These are phyloP conservation scores for Diaporthe capsici DNA, from an alignment of 2,329 filamentous ascomycete genomes.

Conservation along the genomic window DNA sequence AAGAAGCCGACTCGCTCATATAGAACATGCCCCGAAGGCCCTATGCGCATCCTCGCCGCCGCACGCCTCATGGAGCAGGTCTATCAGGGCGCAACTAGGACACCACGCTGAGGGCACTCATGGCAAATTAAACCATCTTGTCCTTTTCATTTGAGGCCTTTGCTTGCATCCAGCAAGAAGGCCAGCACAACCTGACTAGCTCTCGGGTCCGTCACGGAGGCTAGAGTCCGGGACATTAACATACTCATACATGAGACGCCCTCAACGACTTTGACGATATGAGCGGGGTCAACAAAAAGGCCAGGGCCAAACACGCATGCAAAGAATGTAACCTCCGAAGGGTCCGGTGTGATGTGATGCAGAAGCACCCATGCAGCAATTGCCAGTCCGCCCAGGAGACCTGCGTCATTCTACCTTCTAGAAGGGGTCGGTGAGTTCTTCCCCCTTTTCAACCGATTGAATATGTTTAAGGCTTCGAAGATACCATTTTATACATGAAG, in stretches of 20 bases:
- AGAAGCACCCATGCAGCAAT: conserved; percentile 44
- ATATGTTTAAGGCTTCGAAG: background rate
- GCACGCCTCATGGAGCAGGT: background rate
- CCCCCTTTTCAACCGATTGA: background rate
- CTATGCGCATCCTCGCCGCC: background rate
- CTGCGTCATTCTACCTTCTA: conserved; percentile 43
- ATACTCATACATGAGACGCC: background rate
- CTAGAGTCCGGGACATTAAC: background rate
- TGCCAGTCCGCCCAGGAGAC: conserved; percentile 40
- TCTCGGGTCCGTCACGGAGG: background rate
- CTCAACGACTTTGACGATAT: conserved; percentile 11
- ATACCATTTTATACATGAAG: too few species aligned
- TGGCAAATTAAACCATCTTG: background rate
- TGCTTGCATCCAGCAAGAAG: background rate
- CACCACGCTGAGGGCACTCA: background rate
- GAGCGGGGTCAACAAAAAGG: conserved; percentile 38
- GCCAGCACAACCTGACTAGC: background rate
- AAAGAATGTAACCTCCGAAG: conserved; percentile 45
- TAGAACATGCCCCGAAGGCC: background rate
- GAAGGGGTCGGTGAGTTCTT: conserved; percentile 38
- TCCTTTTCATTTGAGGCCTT: background rate
- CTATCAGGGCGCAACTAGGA: conserved; percentile 3
- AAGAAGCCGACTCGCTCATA: background rate
- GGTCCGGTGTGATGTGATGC: conserved; percentile 44
- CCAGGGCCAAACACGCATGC: conserved; percentile 45